These are phyloP conservation scores for Roridomyces roridus DNA, from an alignment of 768 basidiomycete genomes.

Conservation along the genomic window DNA sequence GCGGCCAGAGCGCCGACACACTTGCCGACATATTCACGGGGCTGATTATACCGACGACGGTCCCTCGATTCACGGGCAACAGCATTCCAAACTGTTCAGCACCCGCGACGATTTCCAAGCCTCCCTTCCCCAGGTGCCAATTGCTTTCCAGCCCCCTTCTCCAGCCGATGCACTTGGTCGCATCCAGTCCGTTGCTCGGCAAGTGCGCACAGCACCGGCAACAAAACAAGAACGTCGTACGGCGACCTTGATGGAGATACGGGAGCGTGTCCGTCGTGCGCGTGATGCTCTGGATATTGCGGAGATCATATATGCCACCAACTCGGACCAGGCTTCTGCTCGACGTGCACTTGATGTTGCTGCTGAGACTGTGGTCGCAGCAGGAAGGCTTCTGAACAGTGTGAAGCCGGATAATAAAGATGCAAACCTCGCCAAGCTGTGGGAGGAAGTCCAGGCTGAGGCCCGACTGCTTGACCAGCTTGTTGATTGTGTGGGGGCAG, in stretches of 20 bases:
- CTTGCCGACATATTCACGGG: not conserved
- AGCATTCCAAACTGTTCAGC: slow-evolving; percentile 21
- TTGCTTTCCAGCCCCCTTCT: slow-evolving; percentile 13
- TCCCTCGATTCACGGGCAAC: slow-evolving; percentile 15
- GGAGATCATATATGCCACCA: slow-evolving; percentile 3
- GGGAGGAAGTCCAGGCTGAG: slow-evolving; percentile 15
- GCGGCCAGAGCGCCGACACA: no score
- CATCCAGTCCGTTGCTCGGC: slow-evolving; percentile 3
- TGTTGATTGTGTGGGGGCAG: slow-evolving; percentile 14
- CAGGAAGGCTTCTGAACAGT: slow-evolving; percentile 18
- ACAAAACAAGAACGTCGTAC: slow-evolving; percentile 14
- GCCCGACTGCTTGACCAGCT: slow-evolving; percentile 14
- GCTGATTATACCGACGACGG: slow-evolving; percentile 3
- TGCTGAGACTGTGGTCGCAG: slow-evolving; percentile 10
- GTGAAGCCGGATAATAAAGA: slow-evolving; percentile 9
- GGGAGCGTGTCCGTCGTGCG: slow-evolving; percentile 12
- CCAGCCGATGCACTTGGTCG: slow-evolving; percentile 4
- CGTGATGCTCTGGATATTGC: slow-evolving; percentile 1
- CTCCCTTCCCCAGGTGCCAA: slow-evolving; percentile 9
- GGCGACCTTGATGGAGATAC: slow-evolving; percentile 10
- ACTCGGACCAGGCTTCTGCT: slow-evolving; percentile 7
- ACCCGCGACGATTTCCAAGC: slow-evolving; percentile 10
- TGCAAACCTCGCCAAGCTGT: slow-evolving; percentile 6
- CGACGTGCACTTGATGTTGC: slow-evolving; percentile 15
- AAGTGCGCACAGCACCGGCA: slow-evolving; percentile 2